Evolutionary conservation across 257 asterid genomes (phyloP).

Genomic region (Eucommia ulmoides): DNA sequence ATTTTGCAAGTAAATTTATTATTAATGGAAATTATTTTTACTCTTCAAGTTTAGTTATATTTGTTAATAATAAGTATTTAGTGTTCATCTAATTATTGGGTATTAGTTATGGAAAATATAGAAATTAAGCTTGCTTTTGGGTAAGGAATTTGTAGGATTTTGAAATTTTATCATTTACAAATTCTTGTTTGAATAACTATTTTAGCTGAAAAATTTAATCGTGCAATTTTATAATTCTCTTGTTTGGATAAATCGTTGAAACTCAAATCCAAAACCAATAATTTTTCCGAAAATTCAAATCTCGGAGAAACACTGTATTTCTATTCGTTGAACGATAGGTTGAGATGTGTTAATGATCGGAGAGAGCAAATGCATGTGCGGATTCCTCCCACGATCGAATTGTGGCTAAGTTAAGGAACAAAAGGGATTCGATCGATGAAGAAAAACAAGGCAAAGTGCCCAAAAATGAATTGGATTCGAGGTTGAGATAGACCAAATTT

Average conservation of each 20-base stretch:
- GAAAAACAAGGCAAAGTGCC: conserved; percentile 80
- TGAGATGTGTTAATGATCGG: conserved; percentile 43
- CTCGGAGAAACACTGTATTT: conserved; percentile 77
- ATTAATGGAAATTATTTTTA: too few species aligned
- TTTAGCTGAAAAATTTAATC: too few species aligned
- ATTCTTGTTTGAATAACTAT: too few species aligned
- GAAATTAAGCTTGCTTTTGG: too few species aligned
- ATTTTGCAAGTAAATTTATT: too few species aligned
- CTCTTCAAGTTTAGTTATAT: too few species aligned
- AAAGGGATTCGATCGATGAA: conserved; percentile 35
- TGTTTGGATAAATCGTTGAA: conserved; percentile 49
- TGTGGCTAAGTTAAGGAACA: conserved; percentile 60
- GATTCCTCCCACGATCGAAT: conserved; percentile 68
- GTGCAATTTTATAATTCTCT: too few species aligned
- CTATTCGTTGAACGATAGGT: conserved; percentile 56
- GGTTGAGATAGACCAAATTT: conserved; percentile 39
- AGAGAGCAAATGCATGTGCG: conserved; percentile 70
- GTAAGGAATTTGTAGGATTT: too few species aligned
- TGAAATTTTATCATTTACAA: too few species aligned
- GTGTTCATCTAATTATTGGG: too few species aligned
- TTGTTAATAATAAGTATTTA: too few species aligned
- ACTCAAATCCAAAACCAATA: conserved; percentile 67
- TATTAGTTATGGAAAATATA: too few species aligned
- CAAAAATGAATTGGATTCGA: conserved; percentile 45
- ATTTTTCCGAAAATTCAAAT: conserved; percentile 49